Evolutionary conservation across 345 rosid genomes (phyloP), one percentile per base, ranked within the genome.

Genomic region (Euphorbia peplus): DNA sequence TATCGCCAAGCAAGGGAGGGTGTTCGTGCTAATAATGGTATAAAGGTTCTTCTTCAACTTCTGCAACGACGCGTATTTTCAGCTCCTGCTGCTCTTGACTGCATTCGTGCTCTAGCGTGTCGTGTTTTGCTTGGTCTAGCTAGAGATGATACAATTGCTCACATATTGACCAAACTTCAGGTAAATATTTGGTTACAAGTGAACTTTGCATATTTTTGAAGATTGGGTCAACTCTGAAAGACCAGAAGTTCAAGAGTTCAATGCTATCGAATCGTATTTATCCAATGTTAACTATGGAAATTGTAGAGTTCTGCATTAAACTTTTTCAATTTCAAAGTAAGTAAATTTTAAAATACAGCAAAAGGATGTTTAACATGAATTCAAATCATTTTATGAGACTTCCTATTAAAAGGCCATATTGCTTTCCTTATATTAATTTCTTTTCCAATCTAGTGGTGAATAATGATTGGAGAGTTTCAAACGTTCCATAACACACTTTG

Each of bases 121-220:
- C 88, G 99, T 59, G 96, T 90, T 32, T 81, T 95, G 67, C 99
- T 95, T 81, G 99, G 99, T 80, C 83, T 95, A 70, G 99, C 99
- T 28, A 88, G 99, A 80, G 99, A 95, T 65, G 93, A 86, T 74
- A 78, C 95, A 72, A 95, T 95, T 84, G 99, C 99, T 29, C 99
- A 91, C 58, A 95, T 95, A 78, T 82, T 95, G 86, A 91, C 99
- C 16, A 95, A 88, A 86, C 97, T 91, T 78, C 96, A 95, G 95
- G 99, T 95, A 70, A 71, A 74, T 21, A 37, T 12, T 44, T 12
- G 5, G 4, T 39, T 16, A 8, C 22, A 42, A 59, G 24, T 19
- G 28, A 29, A 15, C 14, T 24, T 44, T 42, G 5, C 66, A 63
- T 63, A 13, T 41, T 22, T 39, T 62, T 12, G 13, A 22, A 5